Evolutionary conservation across 2,329 filamentous ascomycete genomes (phyloP).

Genomic region (Trematosphaeria pertusa): DNA sequence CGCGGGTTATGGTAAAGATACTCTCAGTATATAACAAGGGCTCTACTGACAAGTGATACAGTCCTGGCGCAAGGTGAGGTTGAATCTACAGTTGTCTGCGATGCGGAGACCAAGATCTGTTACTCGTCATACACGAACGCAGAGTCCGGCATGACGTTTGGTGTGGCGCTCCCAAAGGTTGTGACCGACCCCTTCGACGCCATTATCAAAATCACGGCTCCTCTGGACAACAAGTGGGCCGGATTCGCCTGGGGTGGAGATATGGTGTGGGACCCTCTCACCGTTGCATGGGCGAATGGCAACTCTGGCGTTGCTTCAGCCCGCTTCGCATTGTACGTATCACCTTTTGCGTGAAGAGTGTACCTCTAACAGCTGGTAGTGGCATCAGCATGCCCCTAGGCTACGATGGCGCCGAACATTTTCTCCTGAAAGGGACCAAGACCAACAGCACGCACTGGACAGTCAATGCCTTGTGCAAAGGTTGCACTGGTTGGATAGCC

Average conservation of each 20-base stretch:
- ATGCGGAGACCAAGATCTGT: constrained; percentile 39
- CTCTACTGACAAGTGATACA: constrained; percentile 20
- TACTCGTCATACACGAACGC: constrained; percentile 38
- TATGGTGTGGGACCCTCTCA: constrained; percentile 45
- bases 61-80: constrained; percentile 39
- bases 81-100: constrained; percentile 37
- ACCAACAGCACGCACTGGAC: constrained; percentile 44
- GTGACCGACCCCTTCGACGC: constrained; percentile 40
- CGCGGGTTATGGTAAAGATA: constrained; percentile 29
- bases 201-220: constrained; percentile 38
- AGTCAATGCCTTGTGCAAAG: constrained; percentile 37
- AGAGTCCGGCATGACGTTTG: constrained; percentile 38
- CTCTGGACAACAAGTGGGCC: constrained; percentile 33
- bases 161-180: constrained; percentile 39
- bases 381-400: constrained; percentile 32
- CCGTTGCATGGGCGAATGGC: constrained; percentile 39
- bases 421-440: constrained; percentile 35
- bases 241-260: constrained; percentile 42
- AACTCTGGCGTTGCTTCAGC: constrained; percentile 35
- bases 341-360: not conserved
- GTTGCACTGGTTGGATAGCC: constrained; percentile 39
- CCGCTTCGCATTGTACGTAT: constrained; percentile 40
- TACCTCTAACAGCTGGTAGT: constrained; percentile 28
- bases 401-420: constrained; percentile 38
- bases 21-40: not conserved